phyloP scores from a whole-genome alignment of 352 stramenopile genomes.

The Pythium dissimile region DNA sequence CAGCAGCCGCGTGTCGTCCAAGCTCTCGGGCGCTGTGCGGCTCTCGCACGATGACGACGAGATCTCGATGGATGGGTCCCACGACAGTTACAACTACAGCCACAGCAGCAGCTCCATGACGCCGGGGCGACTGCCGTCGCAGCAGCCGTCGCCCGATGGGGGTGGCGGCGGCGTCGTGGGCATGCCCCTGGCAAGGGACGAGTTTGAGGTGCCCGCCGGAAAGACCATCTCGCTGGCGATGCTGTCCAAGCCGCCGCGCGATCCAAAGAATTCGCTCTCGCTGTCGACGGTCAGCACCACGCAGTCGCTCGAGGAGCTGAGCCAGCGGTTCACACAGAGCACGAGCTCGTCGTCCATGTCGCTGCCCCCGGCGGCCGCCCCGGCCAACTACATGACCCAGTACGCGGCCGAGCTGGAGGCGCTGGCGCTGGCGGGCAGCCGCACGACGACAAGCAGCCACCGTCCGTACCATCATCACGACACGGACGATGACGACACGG shows the following conservation, averaged over 20 bases:
- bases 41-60: constrained; percentile 13
- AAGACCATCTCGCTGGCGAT: not conserved
- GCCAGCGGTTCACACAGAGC: constrained; percentile 17
- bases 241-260: not conserved
- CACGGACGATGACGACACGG: constrained; percentile 17
- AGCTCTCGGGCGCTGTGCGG: not conserved
- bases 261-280: constrained; percentile 26
- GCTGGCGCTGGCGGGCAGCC: not conserved
- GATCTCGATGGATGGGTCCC: constrained; percentile 18
- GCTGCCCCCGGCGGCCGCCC: too few relatives aligned
- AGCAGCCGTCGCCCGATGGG: too few relatives aligned
- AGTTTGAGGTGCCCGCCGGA: not conserved
- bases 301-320: constrained; percentile 36
- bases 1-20: not conserved
- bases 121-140: too few relatives aligned
- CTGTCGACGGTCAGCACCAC: constrained; percentile 62
- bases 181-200: not conserved
- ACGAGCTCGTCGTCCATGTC: constrained; percentile 37
- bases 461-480: not conserved
- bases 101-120: too few relatives aligned
- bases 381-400: not conserved
- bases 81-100: constrained; percentile 23
- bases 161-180: not conserved
- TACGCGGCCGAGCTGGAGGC: constrained; percentile 15
- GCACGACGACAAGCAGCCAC: too few relatives aligned